phyloP scores from a whole-genome alignment of 768 basidiomycete species.

The Suillus subluteus region DNA sequence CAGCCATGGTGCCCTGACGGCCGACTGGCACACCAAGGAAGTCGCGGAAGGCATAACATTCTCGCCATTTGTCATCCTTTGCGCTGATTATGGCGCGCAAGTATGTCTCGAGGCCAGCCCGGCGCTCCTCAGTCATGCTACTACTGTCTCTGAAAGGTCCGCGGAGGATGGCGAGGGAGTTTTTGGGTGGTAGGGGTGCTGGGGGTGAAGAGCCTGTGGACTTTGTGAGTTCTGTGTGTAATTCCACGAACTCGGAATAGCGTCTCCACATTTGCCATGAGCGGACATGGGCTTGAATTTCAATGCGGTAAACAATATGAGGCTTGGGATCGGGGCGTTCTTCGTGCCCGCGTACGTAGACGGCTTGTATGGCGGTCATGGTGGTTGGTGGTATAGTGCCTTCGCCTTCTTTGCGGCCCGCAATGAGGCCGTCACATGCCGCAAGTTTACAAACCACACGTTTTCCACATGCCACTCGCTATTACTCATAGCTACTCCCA shows the following conservation, averaged over 20 bases:
- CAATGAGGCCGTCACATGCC: background rate
- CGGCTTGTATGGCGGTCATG: constrained; percentile 79
- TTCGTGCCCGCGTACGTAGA: constrained; percentile 71
- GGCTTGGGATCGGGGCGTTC: constrained; percentile 69
- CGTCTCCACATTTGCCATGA: constrained; percentile 95
- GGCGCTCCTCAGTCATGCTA: constrained; percentile 76
- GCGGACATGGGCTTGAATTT: constrained; percentile 85
- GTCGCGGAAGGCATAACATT: constrained; percentile 75
- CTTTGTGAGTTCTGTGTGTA: constrained; percentile 80
- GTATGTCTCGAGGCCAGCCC: constrained; percentile 78
- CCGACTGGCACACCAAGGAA: constrained; percentile 86
- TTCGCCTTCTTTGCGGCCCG: background rate
- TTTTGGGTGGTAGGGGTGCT: constrained; percentile 81
- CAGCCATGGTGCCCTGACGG: constrained; percentile 42
- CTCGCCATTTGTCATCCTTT: constrained; percentile 84
- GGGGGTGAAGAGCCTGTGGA: constrained; percentile 85
- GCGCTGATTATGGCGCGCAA: constrained; percentile 83
- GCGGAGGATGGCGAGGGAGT: constrained; percentile 68
- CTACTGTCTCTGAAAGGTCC: constrained; percentile 52
- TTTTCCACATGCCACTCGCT: background rate
- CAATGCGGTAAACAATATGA: constrained; percentile 83
- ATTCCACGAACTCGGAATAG: constrained; percentile 92
- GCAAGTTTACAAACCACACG: background rate
- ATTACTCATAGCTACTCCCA: background rate
- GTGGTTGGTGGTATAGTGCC: constrained; percentile 15